These are phyloP conservation scores for Lactarius quietus DNA, from an alignment of 768 basidiomycete genomes.

Conservation along the genomic window DNA sequence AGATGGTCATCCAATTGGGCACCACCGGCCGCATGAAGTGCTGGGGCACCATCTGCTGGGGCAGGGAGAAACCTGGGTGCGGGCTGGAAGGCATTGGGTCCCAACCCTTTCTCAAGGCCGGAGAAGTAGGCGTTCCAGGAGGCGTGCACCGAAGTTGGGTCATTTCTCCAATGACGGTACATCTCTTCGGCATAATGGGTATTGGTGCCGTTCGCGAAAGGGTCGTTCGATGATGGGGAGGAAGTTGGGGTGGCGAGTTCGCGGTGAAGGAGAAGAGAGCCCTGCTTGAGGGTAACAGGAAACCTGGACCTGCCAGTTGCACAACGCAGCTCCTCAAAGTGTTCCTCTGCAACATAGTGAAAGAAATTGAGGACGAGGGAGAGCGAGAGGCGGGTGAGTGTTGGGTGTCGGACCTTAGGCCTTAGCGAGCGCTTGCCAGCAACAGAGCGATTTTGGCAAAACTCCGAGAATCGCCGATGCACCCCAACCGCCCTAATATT, in stretches of 20 bases:
- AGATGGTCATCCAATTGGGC: slow-evolving; percentile 89
- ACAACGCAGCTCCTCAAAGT: slow-evolving; percentile 36
- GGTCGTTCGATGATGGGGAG: slow-evolving; percentile 72
- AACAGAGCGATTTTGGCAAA: slow-evolving; percentile 2
- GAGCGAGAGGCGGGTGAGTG: slow-evolving; percentile 4
- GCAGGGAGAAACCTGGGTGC: slow-evolving; percentile 71
- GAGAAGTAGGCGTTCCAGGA: slow-evolving; percentile 96
- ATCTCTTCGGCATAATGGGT: slow-evolving; percentile 96
- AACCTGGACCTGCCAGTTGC: slow-evolving; percentile 29
- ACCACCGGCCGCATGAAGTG: slow-evolving; percentile 62
- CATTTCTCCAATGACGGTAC: slow-evolving; percentile 89
- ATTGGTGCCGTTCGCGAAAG: slow-evolving; percentile 92
- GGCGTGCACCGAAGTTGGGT: slow-evolving; percentile 86
- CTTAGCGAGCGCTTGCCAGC: background rate
- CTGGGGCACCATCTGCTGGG: slow-evolving; percentile 77
- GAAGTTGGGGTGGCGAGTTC: slow-evolving; percentile 45
- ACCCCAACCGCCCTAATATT: background rate
- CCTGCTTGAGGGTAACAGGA: slow-evolving; percentile 22
- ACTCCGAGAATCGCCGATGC: slow-evolving; percentile 2
- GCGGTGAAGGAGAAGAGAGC: slow-evolving; percentile 30
- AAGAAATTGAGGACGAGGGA: background rate
- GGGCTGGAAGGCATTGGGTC: slow-evolving; percentile 77
- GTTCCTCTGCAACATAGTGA: slow-evolving; percentile 39
- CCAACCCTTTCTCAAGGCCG: slow-evolving; percentile 87
- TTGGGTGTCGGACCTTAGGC: slow-evolving; percentile 12